These are phyloP conservation scores for Exophiala bonariae DNA, from an alignment of 2,329 filamentous ascomycete genomes.

Conservation along the genomic window DNA sequence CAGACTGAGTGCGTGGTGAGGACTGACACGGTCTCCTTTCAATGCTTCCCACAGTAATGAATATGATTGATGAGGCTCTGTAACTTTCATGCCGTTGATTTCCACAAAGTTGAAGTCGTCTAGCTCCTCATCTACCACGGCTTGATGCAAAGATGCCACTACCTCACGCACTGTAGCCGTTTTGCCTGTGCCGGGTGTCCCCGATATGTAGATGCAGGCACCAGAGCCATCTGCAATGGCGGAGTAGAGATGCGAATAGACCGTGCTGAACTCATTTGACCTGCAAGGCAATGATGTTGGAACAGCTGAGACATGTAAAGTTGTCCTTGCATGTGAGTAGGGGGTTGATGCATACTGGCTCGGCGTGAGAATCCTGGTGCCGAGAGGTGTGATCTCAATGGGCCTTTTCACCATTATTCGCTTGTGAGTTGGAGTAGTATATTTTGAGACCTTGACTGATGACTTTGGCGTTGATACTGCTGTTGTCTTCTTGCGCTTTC, in stretches of 20 bases:
- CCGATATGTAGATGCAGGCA: constrained; percentile 97
- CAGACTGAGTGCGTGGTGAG: constrained; percentile 85
- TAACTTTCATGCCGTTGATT: constrained; percentile 99
- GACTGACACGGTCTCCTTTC: constrained; percentile 88
- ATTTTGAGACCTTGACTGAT: constrained; percentile 45
- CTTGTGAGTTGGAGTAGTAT: constrained; percentile 65
- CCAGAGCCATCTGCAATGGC: constrained; percentile 92
- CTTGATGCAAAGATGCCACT: constrained; percentile 81
- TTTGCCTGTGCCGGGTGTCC: constrained; percentile 96
- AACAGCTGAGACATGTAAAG: constrained; percentile 90
- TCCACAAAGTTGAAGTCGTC: constrained; percentile 99
- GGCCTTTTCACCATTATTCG: constrained; percentile 78
- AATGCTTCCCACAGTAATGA: constrained; percentile 93
- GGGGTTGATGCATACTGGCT: constrained; percentile 71
- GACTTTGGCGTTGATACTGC: constrained; percentile 44
- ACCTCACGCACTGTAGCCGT: constrained; percentile 97
- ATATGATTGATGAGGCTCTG: constrained; percentile 95
- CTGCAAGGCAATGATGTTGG: constrained; percentile 86
- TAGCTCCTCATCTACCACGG: constrained; percentile 83
- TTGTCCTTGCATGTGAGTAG: constrained; percentile 84
- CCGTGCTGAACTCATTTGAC: constrained; percentile 85
- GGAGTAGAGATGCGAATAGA: constrained; percentile 90
- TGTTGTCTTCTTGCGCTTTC: constrained; percentile 55
- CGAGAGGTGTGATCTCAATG: constrained; percentile 93
- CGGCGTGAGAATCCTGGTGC: constrained; percentile 78